A percentile compares a stretch with the other conserved stretches of the same genome.
Conservation (phyloP, 176 grass and related monocot genomes). For the Carex cristatella region DNA sequence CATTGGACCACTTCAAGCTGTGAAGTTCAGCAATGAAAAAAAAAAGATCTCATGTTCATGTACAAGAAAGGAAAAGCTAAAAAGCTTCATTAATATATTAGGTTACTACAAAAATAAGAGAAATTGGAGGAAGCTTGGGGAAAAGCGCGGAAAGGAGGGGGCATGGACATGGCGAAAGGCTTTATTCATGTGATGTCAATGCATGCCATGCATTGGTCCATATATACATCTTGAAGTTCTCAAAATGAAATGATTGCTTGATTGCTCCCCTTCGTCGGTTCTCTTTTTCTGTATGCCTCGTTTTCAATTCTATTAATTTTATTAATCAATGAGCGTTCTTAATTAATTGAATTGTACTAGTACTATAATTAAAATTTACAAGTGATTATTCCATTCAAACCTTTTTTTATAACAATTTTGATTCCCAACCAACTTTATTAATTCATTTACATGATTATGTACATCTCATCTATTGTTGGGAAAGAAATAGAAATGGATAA, state of each 20-base stretch:
- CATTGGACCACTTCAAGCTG: conserved; percentile 18
- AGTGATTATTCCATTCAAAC: too few relatives aligned
- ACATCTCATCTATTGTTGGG: too few relatives aligned
- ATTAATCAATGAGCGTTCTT: not conserved
- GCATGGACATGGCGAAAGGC: not conserved
- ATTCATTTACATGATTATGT: too few relatives aligned
- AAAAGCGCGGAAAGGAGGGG: not conserved
- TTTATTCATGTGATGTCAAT: conserved; percentile 22
- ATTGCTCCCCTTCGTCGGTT: not conserved
- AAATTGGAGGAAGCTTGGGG: not conserved
- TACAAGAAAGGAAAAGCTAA: conserved; percentile 11
- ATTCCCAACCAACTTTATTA: too few relatives aligned
- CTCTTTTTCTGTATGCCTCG: not conserved
- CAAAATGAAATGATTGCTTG: conserved; percentile 10
- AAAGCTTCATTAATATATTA: not conserved
- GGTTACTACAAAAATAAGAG: not conserved
- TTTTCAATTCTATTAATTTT: not conserved
- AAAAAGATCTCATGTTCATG: not conserved
- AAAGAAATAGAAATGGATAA: too few relatives aligned
- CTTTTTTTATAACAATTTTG: too few relatives aligned
- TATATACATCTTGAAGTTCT: not conserved
- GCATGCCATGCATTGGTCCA: not conserved
- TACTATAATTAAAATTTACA: too few relatives aligned
- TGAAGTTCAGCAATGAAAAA: not conserved
- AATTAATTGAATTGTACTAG: too few relatives aligned